Percentiles rank a stretch among this genome's conserved stretches.
These are phyloP conservation scores for Inosperma sp. DNA, from an alignment of 768 basidiomycete species.

Conservation along the genomic window DNA sequence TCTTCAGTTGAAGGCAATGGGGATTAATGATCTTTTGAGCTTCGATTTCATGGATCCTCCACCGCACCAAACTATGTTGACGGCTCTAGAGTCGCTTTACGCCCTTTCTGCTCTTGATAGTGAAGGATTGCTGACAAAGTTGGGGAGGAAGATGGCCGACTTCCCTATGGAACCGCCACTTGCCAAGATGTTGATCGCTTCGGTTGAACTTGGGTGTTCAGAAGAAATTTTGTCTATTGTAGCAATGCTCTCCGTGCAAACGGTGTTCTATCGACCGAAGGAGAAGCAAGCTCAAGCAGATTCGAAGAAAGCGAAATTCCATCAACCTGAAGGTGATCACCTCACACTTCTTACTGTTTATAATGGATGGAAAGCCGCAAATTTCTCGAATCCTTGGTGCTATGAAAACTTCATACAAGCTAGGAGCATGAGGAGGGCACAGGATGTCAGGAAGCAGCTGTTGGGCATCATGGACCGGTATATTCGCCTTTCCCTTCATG, in stretches of 20 bases:
- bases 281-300: constrained; percentile 99
- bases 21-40: constrained; percentile 93
- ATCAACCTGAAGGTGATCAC: constrained; percentile 97
- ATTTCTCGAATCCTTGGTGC: constrained; percentile 98
- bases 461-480: constrained; percentile 98
- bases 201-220: constrained; percentile 95
- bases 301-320: constrained; percentile 99
- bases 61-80: constrained; percentile 93
- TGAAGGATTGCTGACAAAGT: constrained; percentile 88
- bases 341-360: constrained; percentile 90
- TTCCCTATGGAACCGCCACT: constrained; percentile 97
- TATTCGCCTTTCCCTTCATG: constrained; percentile 23
- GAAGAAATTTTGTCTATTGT: constrained; percentile 97
- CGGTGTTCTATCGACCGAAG: constrained; percentile 98
- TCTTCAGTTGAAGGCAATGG: constrained; percentile 97
- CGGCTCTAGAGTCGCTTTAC: constrained; percentile 90
- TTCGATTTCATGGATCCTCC: constrained; percentile 99
- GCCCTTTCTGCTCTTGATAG: constrained; percentile 95
- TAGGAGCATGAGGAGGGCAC: constrained; percentile 92
- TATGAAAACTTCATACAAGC: constrained; percentile 99
- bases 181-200: constrained; percentile 98
- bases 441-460: constrained; percentile 96
- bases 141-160: constrained; percentile 99
- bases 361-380: constrained; percentile 96
- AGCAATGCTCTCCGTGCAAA: constrained; percentile 95